phyloP scores from a whole-genome alignment of 2,329 filamentous ascomycete species.

The Dactylellina leptospora region DNA sequence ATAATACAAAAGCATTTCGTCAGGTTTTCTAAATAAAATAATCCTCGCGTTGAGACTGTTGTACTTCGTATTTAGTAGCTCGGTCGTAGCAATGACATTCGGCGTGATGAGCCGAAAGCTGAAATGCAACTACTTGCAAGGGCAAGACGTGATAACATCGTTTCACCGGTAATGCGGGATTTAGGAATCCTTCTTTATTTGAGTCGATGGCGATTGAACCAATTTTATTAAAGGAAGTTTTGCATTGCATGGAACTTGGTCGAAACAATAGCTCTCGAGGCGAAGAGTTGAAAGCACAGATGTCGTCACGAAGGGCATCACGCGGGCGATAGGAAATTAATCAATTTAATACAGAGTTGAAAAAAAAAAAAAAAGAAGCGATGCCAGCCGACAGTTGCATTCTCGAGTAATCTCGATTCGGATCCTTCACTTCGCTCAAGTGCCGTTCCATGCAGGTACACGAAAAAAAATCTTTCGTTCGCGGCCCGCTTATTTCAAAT shows the following conservation, averaged over 20 bases:
- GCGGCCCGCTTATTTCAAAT: constrained; percentile 22
- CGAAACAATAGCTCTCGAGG: background rate
- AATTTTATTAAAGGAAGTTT: no score
- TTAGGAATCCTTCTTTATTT: no score
- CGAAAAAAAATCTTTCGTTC: background rate
- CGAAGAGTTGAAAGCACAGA: background rate
- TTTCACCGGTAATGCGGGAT: no score
- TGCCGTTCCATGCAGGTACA: constrained; percentile 11
- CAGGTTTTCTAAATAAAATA: background rate
- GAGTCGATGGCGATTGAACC: no score
- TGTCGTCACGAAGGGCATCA: constrained; percentile 23
- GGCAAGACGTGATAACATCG: no score
- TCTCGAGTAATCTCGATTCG: background rate
- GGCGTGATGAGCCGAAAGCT: background rate
- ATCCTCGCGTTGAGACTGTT: constrained; percentile 14
- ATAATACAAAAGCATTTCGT: background rate
- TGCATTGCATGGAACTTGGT: constrained; percentile 17
- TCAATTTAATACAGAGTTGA: background rate
- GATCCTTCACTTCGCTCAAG: constrained; percentile 33
- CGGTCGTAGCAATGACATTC: no score
- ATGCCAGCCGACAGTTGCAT: background rate
- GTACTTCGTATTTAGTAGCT: constrained; percentile 6
- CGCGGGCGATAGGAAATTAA: constrained; percentile 21
- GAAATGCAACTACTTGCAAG: no score
- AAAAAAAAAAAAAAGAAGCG: background rate